Evolutionary conservation across 2,329 filamentous ascomycete genomes (phyloP).

Genomic region (Penicillium glabrum): DNA sequence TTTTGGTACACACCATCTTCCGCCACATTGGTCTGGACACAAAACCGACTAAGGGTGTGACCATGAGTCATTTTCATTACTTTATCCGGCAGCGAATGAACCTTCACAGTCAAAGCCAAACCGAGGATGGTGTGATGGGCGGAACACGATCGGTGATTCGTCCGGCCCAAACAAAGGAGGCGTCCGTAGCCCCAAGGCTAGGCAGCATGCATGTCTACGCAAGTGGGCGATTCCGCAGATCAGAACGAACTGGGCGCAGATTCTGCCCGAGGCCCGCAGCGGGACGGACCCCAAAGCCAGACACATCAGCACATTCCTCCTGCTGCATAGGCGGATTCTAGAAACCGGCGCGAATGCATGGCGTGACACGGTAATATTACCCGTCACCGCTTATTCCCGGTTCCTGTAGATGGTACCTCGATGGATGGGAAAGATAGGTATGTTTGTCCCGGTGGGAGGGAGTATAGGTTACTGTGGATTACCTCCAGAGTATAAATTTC

Average conservation of each 20-base stretch:
- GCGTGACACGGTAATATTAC: constrained; percentile 12
- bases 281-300: constrained; percentile 10
- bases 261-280: constrained; percentile 13
- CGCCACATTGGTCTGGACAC: background rate
- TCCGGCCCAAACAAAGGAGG: constrained; percentile 3
- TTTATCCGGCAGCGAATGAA: background rate
- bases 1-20: constrained; percentile 1
- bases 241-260: constrained; percentile 3
- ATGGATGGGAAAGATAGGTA: too few relatives aligned
- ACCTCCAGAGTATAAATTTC: background rate
- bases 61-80: constrained; percentile 2
- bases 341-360: constrained; percentile 18
- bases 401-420: background rate
- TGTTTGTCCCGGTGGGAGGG: too few relatives aligned
- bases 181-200: constrained; percentile 5
- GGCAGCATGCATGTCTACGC: constrained; percentile 1
- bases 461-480: background rate
- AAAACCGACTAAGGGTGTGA: background rate
- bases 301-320: constrained; percentile 1
- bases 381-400: constrained; percentile 1
- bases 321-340: constrained; percentile 17
- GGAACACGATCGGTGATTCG: constrained; percentile 11
- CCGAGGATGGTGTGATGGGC: constrained; percentile 15
- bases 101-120: background rate
- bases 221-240: constrained; percentile 13